Percentiles rank a stretch among this genome's conserved stretches.
These are phyloP conservation scores for Avena insularis DNA, from an alignment of 176 grass and related monocot species.

Conservation along the genomic window DNA sequence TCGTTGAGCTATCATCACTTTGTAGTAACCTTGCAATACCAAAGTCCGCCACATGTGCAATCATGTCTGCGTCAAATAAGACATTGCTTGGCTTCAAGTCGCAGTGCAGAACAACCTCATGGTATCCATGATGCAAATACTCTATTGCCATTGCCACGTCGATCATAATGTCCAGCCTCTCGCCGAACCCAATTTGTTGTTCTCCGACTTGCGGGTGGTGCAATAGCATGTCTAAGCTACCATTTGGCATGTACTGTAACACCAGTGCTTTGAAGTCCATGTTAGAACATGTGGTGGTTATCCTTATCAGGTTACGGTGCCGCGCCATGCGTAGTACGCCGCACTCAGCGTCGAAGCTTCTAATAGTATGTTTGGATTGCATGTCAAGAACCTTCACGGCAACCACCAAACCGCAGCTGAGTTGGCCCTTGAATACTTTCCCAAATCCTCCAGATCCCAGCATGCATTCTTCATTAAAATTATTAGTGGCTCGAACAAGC, in stretches of 20 bases:
- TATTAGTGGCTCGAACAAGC: background rate
- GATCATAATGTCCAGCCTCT: background rate
- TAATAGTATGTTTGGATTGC: background rate
- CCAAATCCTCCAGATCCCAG: background rate
- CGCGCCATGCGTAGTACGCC: conserved; percentile 7
- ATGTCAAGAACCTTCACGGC: conserved; percentile 11
- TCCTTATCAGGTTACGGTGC: background rate
- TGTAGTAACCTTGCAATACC: conserved; percentile 5
- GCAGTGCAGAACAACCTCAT: background rate
- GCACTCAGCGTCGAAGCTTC: background rate
- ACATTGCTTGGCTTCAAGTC: conserved; percentile 29
- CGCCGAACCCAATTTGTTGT: background rate
- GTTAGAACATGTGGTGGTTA: background rate
- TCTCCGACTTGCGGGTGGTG: background rate
- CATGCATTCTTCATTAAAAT: background rate
- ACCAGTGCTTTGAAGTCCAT: background rate
- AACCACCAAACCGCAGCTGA: background rate
- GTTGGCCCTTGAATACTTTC: conserved; percentile 5
- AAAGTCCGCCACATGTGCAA: background rate
- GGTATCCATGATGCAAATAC: background rate
- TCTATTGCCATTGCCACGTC: background rate
- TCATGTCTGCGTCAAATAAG: background rate
- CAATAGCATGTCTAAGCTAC: background rate
- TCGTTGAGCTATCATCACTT: background rate
- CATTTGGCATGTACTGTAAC: conserved; percentile 12